Evolutionary conservation across 2,329 filamentous ascomycete genomes (phyloP).

Genomic region (Didymella sp.): DNA sequence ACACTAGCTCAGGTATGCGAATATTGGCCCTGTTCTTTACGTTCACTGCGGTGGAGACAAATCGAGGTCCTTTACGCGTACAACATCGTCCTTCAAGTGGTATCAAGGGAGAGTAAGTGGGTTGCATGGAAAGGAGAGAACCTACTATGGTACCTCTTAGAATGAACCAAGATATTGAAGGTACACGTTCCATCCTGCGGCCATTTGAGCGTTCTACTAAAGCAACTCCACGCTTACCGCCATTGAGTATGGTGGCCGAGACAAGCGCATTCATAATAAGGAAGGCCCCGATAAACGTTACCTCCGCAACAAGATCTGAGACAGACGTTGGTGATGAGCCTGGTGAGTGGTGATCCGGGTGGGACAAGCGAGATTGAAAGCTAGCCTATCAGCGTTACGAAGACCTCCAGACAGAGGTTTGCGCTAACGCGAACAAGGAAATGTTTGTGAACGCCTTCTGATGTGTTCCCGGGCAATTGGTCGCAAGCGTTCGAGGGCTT

Average conservation of each 20-base stretch:
- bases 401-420: background rate
- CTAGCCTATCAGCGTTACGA: slow-evolving; percentile 4
- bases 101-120: slow-evolving; percentile 5
- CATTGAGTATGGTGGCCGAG: slow-evolving; percentile 5
- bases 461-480: slow-evolving; percentile 9
- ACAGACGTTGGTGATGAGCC: slow-evolving; percentile 7
- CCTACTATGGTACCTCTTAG: background rate
- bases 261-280: background rate
- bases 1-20: background rate
- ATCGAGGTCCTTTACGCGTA: background rate
- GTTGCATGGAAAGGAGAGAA: slow-evolving; percentile 1
- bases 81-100: slow-evolving; percentile 6
- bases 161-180: slow-evolving; percentile 2
- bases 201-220: slow-evolving; percentile 1
- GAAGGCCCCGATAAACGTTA: slow-evolving; percentile 3
- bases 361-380: slow-evolving; percentile 14
- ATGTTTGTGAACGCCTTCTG: slow-evolving; percentile 6
- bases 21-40: background rate
- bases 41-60: background rate
- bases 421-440: slow-evolving; percentile 2
- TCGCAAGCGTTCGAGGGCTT: background rate
- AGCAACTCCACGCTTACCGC: background rate
- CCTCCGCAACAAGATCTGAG: slow-evolving; percentile 8
- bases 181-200: slow-evolving; percentile 18
- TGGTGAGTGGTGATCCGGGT: slow-evolving; percentile 9